Evolutionary conservation across 495 filamentous ascomycete species (phyloP).

Genomic region (Pseudomonodictys pantanalensis): DNA sequence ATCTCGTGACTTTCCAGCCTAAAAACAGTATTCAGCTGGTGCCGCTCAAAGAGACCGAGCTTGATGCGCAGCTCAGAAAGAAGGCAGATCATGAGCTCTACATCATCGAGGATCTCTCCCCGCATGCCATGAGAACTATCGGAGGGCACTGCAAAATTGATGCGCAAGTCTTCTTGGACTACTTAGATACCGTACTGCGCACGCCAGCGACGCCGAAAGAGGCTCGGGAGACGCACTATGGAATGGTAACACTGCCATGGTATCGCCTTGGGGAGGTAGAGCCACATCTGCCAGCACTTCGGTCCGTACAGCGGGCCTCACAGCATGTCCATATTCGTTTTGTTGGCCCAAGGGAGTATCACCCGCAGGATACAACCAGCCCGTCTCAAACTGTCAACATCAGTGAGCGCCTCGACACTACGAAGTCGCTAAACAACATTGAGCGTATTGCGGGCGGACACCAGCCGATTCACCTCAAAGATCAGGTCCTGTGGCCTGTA

Average conservation of each 20-base stretch:
- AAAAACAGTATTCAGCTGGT: background rate
- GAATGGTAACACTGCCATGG: background rate
- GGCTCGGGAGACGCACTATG: background rate
- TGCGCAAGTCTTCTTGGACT: slow-evolving; percentile 8
- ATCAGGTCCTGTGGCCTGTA: background rate
- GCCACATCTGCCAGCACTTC: slow-evolving; percentile 1
- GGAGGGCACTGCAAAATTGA: slow-evolving; percentile 2
- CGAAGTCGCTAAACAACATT: background rate
- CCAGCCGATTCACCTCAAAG: background rate
- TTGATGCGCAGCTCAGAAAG: background rate
- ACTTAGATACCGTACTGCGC: slow-evolving; percentile 7
- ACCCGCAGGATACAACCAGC: background rate
- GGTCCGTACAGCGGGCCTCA: background rate
- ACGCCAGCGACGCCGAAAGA: background rate
- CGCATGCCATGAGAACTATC: background rate
- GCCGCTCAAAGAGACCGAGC: background rate
- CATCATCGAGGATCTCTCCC: slow-evolving; percentile 3
- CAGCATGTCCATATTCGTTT: slow-evolving; percentile 3
- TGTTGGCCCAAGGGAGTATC: slow-evolving; percentile 8
- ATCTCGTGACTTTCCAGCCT: background rate
- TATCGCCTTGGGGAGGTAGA: background rate
- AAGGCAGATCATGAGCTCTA: background rate
- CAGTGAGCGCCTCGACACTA: background rate
- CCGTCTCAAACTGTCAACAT: background rate
- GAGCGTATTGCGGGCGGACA: background rate